Evolutionary conservation across 164 flowering plant species (phyloP), one percentile per base, ranked within the genome.

Genomic region (Amborella trichopoda): DNA sequence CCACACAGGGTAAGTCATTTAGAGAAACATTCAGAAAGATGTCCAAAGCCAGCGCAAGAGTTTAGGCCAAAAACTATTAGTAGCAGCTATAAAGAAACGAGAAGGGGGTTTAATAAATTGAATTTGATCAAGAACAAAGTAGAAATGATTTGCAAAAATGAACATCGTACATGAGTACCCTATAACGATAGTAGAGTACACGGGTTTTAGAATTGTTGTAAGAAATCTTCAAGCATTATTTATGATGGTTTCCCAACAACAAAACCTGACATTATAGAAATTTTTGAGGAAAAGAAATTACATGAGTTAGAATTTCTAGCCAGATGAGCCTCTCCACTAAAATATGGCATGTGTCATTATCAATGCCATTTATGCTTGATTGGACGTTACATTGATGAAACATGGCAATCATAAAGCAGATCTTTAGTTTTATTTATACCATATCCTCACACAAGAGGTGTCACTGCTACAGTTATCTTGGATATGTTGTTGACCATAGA

Each of bases 351-450:
- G 83, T 64, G 58, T 55, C 75, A 66, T 26, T 60, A 75, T 14
- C 53, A 74, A 1, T 83, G 80, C 2, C 84, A 78, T 63, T 74
- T 80, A 25, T 73, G 83, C 48, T 40, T 91, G 17, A 73, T 72
- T 1, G 98, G 81, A 2, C 75, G 78, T 28, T 91, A 74, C 60
- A 75, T 91, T 54, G 88, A 80, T 37, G 58, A 46, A 49, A 78
- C 73, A 21, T 91, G 96, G 96, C 76, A 71, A 61, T 51, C 75
- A 55, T 80, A 78, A 3, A 63, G 70, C 27, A 66, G 58, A 52
- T 80, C 42, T 81, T 91, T 14, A 87, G 76, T 64, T 90, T 91
- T 43, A 68, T 77, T 78, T 78, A 83, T 80, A 63, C 81, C 87
- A 5, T 77, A 68, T 56, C 79, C 68, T 58, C 85, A 83, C 23